Evolutionary conservation across 768 basidiomycete species (phyloP).

Genomic region (Leccinum truebloodii): DNA sequence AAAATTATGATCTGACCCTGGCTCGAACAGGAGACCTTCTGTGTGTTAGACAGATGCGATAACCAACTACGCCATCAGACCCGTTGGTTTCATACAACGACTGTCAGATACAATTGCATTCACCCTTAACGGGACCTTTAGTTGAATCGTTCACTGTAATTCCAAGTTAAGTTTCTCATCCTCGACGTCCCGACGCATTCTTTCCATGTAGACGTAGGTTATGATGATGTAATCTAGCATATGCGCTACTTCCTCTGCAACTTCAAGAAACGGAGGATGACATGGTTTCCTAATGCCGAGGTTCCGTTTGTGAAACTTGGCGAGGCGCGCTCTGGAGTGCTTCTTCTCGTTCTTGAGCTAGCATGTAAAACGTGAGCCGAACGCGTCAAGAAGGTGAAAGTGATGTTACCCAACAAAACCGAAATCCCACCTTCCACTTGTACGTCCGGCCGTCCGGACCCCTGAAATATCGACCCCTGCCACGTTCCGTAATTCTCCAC

Average conservation of each 20-base stretch:
- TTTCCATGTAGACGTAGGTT: conserved; percentile 35
- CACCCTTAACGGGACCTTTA: not conserved
- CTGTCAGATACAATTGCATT: not conserved
- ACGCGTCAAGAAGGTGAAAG: not conserved
- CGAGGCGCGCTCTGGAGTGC: conserved; percentile 15
- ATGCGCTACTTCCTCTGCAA: conserved; percentile 25
- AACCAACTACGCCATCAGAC: conserved; percentile 77
- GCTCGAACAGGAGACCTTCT: conserved; percentile 75
- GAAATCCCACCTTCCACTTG: conserved; percentile 31
- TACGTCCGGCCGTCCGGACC: conserved; percentile 34
- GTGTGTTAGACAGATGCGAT: conserved; percentile 85
- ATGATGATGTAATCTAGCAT: conserved; percentile 35
- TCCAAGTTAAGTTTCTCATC: conserved; percentile 11
- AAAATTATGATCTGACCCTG: conserved; percentile 47
- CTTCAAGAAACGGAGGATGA: conserved; percentile 29
- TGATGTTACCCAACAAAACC: conserved; percentile 21
- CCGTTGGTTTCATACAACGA: not conserved
- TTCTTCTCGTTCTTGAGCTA: conserved; percentile 18
- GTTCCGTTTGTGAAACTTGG: conserved; percentile 21
- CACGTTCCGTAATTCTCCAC: not conserved
- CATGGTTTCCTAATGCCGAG: conserved; percentile 19
- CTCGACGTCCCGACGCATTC: conserved; percentile 29
- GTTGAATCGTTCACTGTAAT: not conserved
- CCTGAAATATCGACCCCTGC: conserved; percentile 30
- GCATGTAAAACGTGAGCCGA: not conserved